A percentile compares a stretch with the other conserved stretches of the same genome.
These are phyloP conservation scores for Apiosordaria backusii DNA, from an alignment of 495 filamentous ascomycete genomes.

Conservation along the genomic window DNA sequence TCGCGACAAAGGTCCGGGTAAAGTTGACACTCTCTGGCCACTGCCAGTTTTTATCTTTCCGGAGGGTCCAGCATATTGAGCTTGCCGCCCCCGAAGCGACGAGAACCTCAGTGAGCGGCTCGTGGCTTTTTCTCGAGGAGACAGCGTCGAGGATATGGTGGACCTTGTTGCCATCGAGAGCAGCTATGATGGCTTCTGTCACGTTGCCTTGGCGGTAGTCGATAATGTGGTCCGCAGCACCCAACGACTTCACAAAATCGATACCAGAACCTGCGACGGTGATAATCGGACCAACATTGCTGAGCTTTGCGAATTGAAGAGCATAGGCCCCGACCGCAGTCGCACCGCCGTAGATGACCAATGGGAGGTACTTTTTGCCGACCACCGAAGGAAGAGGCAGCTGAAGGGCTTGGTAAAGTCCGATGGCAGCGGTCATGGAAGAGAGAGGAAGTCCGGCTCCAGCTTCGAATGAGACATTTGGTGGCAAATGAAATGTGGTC, in stretches of 20 bases:
- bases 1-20: slow-evolving; percentile 18
- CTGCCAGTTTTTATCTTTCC: slow-evolving; percentile 22
- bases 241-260: slow-evolving; percentile 34
- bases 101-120: slow-evolving; percentile 26
- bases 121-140: slow-evolving; percentile 24
- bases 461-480: slow-evolving; percentile 41
- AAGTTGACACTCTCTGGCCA: slow-evolving; percentile 20
- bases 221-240: slow-evolving; percentile 35
- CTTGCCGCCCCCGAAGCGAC: slow-evolving; percentile 18
- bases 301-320: slow-evolving; percentile 39
- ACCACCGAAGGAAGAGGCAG: slow-evolving; percentile 26
- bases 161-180: slow-evolving; percentile 30
- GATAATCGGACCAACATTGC: slow-evolving; percentile 39
- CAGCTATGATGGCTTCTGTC: slow-evolving; percentile 30
- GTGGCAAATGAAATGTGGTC: slow-evolving; percentile 42
- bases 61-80: slow-evolving; percentile 29
- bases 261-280: slow-evolving; percentile 36
- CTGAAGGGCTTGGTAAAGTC: slow-evolving; percentile 33
- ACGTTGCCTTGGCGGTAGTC: slow-evolving; percentile 43
- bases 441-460: slow-evolving; percentile 42
- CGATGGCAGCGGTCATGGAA: slow-evolving; percentile 39
- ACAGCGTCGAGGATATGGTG: slow-evolving; percentile 34
- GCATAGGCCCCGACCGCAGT: slow-evolving; percentile 41
- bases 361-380: slow-evolving; percentile 17
- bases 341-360: slow-evolving; percentile 42